These are phyloP conservation scores for Russula foetens DNA, from an alignment of 768 basidiomycete genomes.

Conservation along the genomic window DNA sequence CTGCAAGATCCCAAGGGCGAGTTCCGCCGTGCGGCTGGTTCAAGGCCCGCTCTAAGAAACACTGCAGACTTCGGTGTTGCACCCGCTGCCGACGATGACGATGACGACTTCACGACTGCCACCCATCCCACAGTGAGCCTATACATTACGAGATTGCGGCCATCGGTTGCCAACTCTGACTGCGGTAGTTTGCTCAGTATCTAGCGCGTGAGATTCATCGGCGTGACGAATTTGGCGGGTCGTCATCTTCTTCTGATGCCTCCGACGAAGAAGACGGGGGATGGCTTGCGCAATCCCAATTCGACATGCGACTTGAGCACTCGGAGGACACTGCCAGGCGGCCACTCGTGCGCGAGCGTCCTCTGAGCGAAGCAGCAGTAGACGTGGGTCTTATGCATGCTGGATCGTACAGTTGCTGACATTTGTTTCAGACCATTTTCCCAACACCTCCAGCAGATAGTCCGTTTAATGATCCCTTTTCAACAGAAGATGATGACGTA, in stretches of 20 bases:
- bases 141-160: conserved; percentile 2
- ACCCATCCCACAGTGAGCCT: conserved; percentile 38
- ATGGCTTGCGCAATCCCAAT: conserved; percentile 75
- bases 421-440: conserved; percentile 1
- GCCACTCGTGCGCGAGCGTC: conserved; percentile 24
- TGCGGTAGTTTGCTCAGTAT: conserved; percentile 66
- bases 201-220: conserved; percentile 66
- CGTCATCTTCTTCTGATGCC: conserved; percentile 36
- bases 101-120: conserved; percentile 37
- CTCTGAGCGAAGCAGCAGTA: conserved; percentile 26
- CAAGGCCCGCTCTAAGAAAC: conserved; percentile 38
- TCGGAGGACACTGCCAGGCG: conserved; percentile 21
- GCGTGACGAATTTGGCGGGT: conserved; percentile 47
- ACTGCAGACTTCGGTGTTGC: conserved; percentile 59
- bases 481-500: conserved; percentile 50
- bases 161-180: background rate
- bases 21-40: conserved; percentile 42
- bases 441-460: conserved; percentile 12
- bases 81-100: conserved; percentile 36
- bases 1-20: conserved; percentile 40
- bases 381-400: conserved; percentile 20
- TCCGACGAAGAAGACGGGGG: conserved; percentile 65
- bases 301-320: conserved; percentile 32
- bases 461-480: conserved; percentile 28
- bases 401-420: background rate